phyloP scores from a whole-genome alignment of 306 rosid species.

The Astragalus glycyphyllos region DNA sequence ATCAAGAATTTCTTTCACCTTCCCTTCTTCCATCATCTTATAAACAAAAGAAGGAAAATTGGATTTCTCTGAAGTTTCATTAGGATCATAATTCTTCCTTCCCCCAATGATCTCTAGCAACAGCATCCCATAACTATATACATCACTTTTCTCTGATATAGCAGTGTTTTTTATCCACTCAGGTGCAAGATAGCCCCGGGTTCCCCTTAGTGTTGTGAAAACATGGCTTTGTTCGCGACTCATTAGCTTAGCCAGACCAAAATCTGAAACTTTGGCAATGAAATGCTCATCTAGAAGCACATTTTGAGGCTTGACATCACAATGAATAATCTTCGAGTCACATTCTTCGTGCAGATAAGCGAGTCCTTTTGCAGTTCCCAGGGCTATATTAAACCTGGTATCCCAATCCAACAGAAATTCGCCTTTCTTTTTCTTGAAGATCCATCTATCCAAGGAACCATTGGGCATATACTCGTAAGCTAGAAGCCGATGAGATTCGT shows the following conservation, averaged over 20 bases:
- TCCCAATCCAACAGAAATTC: constrained; percentile 71
- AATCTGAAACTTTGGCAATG: constrained; percentile 82
- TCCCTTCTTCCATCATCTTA: constrained; percentile 86
- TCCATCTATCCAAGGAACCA: constrained; percentile 83
- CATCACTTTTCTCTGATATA: constrained; percentile 50
- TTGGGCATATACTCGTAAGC: constrained; percentile 83
- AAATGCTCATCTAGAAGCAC: constrained; percentile 78
- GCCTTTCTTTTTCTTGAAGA: constrained; percentile 60
- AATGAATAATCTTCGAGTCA: constrained; percentile 79
- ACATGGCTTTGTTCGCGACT: constrained; percentile 83
- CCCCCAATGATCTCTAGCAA: constrained; percentile 83
- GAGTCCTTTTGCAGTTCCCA: constrained; percentile 86
- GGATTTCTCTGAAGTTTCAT: constrained; percentile 65
- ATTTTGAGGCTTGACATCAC: constrained; percentile 89
- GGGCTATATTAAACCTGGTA: constrained; percentile 71
- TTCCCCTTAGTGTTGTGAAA: constrained; percentile 84
- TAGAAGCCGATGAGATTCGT: constrained; percentile 75
- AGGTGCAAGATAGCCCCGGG: constrained; percentile 86
- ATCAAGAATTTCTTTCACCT: constrained; percentile 57
- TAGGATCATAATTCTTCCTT: constrained; percentile 72
- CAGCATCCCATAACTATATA: constrained; percentile 85
- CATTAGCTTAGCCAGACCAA: constrained; percentile 88
- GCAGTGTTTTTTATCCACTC: constrained; percentile 84
- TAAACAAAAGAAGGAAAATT: constrained; percentile 75
- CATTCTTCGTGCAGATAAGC: constrained; percentile 91